Evolutionary conservation across 495 filamentous ascomycete genomes (phyloP).

Genomic region (Trichoderma erinaceum): DNA sequence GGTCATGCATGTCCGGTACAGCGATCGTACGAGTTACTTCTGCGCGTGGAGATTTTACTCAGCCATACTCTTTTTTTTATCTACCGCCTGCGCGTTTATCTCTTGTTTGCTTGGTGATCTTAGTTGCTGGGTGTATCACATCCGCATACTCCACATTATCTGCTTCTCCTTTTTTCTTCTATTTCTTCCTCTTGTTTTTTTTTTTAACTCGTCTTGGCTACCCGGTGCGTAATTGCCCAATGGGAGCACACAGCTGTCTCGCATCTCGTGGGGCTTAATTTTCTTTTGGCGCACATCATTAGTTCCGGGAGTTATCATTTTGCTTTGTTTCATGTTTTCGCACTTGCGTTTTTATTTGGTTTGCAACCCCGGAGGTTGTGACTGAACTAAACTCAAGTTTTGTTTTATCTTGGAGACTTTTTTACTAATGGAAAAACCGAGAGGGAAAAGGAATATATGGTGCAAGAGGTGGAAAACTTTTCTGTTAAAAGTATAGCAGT

Average conservation of each 20-base stretch:
- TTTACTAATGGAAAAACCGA: conserved; percentile 2
- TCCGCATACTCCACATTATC: not conserved
- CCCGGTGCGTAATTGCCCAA: not conserved
- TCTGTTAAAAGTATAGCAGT: conserved; percentile 8
- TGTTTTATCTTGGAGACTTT: not conserved
- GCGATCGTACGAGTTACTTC: conserved; percentile 27
- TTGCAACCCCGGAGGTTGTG: not conserved
- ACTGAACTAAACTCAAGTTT: not conserved
- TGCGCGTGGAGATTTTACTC: conserved; percentile 14
- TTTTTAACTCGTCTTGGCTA: conserved; percentile 20
- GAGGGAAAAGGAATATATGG: conserved; percentile 6
- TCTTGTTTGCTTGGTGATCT: conserved; percentile 1
- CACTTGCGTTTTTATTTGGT: not conserved
- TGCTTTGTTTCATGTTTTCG: not conserved
- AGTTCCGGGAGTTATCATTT: not conserved
- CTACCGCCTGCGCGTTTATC: conserved; percentile 12
- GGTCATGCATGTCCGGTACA: conserved; percentile 50
- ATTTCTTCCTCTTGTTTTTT: conserved; percentile 23
- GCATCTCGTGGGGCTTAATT: not conserved
- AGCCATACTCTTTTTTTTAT: conserved; percentile 7
- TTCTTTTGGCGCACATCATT: conserved; percentile 5
- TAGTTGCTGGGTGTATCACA: not conserved
- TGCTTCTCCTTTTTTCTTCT: conserved; percentile 16
- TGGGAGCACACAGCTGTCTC: not conserved
- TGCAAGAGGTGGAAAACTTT: conserved; percentile 9